Evolutionary conservation across 2,329 filamentous ascomycete genomes (phyloP), one percentile per base, ranked within the genome.

Genomic region (Fusarium sp.): DNA sequence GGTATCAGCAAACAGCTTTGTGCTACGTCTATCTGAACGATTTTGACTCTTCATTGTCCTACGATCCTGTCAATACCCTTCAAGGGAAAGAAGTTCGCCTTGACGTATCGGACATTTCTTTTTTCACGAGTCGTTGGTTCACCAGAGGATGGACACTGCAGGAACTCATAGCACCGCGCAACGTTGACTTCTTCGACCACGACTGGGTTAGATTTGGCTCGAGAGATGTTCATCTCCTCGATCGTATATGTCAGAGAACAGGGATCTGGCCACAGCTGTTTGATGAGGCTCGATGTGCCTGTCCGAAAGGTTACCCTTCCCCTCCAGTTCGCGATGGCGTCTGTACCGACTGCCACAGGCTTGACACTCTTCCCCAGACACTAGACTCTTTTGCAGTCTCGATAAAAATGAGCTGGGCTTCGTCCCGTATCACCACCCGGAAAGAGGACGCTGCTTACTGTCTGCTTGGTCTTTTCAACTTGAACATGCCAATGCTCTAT

Each of bases 381-480:
- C 39, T 74, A 3, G 70, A 66, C 50, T 69, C 66, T 1, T 74
- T 74, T 37, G 54, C 72, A 8, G 67, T 74, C 13, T 72, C 70
- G 3, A 49, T 74, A 23, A 75, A 76, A 31, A 68, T 77, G 69
- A 71, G 63, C 28, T 77, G 76, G 76, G 75, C 74, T 9, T 65
- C 74, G 2, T 57, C 62, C 7, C 68, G 76, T 16, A 35, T 68
- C 18, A 76, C 76, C 0, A 72, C 74, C 1, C 66, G 74, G 20
- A 69, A 70, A 33, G 76, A 77, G 43, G 76, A 77, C 44, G 65
- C 74, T 20, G 76, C 76, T 8, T 77, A 77, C 38, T 76, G 70
- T n/a, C 69, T 77, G 10, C 63, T 77, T 24, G 76, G 76, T 5
- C 53, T 77, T 9, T 77, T 77, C 47, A 67, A 67, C 28, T 57